Conservation (phyloP, 1,284 basidiomycete genomes). For the Marasmius sp. region DNA sequence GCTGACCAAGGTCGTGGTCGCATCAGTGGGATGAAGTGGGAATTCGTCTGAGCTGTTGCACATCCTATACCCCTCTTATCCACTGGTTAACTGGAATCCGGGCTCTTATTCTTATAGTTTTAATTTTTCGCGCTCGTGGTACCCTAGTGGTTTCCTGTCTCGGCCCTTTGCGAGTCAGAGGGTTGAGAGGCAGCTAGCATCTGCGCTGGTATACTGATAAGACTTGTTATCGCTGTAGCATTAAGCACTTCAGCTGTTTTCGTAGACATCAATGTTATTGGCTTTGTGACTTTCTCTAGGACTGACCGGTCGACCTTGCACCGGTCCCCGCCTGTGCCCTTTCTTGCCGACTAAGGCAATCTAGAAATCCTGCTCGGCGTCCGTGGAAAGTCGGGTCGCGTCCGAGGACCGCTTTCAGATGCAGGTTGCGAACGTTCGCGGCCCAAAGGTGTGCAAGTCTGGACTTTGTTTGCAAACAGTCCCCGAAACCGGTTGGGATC, state of each 20-base stretch:
- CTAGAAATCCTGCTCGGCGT: too few species aligned
- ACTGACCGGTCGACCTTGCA: too few species aligned
- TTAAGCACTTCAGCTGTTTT: not conserved
- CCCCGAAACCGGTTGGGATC: too few species aligned
- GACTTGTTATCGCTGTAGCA: not conserved
- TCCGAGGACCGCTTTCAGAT: too few species aligned
- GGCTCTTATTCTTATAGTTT: slow-evolving; percentile 22
- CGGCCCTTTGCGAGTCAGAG: slow-evolving; percentile 2
- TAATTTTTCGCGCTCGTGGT: slow-evolving; percentile 6
- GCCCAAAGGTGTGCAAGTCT: too few species aligned
- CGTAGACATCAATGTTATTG: not conserved
- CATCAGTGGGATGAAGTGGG: slow-evolving; percentile 49
- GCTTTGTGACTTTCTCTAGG: too few species aligned
- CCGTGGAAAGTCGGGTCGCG: too few species aligned
- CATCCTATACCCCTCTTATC: slow-evolving; percentile 5
- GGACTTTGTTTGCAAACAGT: too few species aligned
- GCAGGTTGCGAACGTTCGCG: too few species aligned
- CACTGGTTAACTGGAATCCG: slow-evolving; percentile 4
- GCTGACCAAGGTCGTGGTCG: slow-evolving; percentile 46
- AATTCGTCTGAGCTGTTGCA: slow-evolving; percentile 31
- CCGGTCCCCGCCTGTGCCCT: too few species aligned
- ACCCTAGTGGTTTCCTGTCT: slow-evolving; percentile 8
- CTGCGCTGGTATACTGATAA: not conserved
- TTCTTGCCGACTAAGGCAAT: too few species aligned
- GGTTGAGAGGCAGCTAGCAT: slow-evolving; percentile 2